Conservation (phyloP, 2,329 filamentous ascomycete genomes). For the Mycosphaerella arachidis region DNA sequence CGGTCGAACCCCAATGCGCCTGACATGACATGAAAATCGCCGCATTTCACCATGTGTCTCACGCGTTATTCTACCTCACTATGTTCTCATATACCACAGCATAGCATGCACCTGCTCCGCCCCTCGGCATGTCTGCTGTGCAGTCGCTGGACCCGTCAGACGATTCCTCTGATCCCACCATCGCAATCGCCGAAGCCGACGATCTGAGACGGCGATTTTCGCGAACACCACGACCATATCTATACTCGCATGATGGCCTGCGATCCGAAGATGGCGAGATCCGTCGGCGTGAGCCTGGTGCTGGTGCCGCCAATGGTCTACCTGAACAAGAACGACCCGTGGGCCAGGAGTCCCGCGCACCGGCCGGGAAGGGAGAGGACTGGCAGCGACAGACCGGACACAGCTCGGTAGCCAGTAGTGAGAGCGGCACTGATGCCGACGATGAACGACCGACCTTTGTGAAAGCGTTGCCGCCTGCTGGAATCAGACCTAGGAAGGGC, state of each 20-base stretch:
- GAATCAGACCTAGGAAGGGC: conserved; percentile 69
- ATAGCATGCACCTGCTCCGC: not conserved
- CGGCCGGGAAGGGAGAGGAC: conserved; percentile 1
- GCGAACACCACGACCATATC: conserved; percentile 8
- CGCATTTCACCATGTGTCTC: not conserved
- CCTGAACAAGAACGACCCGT: conserved; percentile 18
- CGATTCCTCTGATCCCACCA: not conserved
- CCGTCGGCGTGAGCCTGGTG: conserved; percentile 12
- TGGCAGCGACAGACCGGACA: conserved; percentile 22
- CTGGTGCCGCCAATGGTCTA: conserved; percentile 11
- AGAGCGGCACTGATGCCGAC: conserved; percentile 91
- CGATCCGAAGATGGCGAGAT: conserved; percentile 15
- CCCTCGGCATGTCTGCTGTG: not conserved
- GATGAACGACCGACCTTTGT: conserved; percentile 75
- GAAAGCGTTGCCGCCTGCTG: conserved; percentile 77
- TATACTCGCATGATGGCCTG: conserved; percentile 4
- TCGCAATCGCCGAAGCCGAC: not conserved
- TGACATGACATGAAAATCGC: not conserved
- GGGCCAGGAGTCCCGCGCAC: not conserved
- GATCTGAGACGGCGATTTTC: conserved; percentile 4
- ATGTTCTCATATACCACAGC: not conserved
- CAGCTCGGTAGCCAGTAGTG: conserved; percentile 61
- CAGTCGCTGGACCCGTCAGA: not conserved
- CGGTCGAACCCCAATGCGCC: not conserved
- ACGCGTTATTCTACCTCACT: not conserved